Evolutionary conservation across 495 filamentous ascomycete species (phyloP), one percentile per base, ranked within the genome.

Genomic region (Xylaria cubensis): DNA sequence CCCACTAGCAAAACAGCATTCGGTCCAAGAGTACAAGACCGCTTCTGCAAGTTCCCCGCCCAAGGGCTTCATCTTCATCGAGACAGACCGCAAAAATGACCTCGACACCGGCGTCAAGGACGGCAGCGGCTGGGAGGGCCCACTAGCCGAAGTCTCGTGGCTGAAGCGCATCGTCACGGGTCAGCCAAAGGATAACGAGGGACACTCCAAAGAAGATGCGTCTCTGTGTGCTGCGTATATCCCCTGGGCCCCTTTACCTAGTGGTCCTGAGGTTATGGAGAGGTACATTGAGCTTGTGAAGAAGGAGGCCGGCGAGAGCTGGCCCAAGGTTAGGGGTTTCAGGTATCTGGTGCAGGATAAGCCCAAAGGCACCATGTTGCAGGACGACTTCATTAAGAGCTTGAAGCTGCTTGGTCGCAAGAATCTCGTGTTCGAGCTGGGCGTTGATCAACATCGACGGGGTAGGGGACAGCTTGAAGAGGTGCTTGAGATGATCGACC

Each of bases 261-360:
- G 84, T 10, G 92, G 93, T 0, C 77, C 82, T 4, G 86, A 79
- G 13, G 78, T 78, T 48, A 71, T 88, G 76, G 79, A 83, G 67
- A 77, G 74, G 75, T 92, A 90, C 73, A 79, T 92, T 67, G 78
- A 73, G 4, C 72, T 77, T 34, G 89, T 86, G 72, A 71, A 86
- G 83, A 64, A 86, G 77, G 84, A 79, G 74, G 81, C 89, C 72
- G 84, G 84, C 19, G 82, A 80, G 66, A 77, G 74, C 42, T 86
- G 84, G 80, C 75, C 58, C 58, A 84, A 85, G 78, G 78, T 81
- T 39, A 89, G 88, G 62, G 94, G 94, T 0, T 93, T 95, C 73
- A 84, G 94, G 48, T 97, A 93, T 79, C 77, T 97, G 74, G 81
- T 97, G 46, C 94, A 97, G 80, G 92, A 91, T 79, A 92, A 94